Percentiles rank a stretch among this genome's conserved stretches.
Evolutionary conservation across 331 rosid species (phyloP).

Genomic region (Arachis monticola): DNA sequence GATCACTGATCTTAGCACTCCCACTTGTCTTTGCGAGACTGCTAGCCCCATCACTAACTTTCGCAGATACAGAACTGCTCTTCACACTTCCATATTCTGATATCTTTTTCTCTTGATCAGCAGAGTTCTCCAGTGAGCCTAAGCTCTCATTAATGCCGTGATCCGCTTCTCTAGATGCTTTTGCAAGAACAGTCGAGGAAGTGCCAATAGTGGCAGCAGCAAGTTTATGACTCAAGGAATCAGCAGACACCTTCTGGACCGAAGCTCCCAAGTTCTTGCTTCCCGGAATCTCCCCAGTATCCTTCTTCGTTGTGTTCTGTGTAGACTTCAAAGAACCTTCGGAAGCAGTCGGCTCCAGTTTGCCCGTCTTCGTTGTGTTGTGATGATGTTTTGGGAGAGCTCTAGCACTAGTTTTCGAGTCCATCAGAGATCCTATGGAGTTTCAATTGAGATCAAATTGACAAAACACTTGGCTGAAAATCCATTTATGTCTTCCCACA

Average conservation of each 20-base stretch:
- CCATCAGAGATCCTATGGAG: conserved; percentile 57
- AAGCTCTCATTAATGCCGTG: conserved; percentile 51
- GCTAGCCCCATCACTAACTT: conserved; percentile 82
- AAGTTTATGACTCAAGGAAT: conserved; percentile 60
- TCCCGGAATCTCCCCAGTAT: conserved; percentile 47
- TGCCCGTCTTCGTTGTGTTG: conserved; percentile 47
- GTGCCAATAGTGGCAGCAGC: conserved; percentile 41
- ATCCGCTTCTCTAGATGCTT: conserved; percentile 51
- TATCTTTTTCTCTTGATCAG: conserved; percentile 77
- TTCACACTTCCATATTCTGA: conserved; percentile 83
- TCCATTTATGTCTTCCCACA: conserved; percentile 39
- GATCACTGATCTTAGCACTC: conserved; percentile 87
- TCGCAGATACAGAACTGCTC: conserved; percentile 79
- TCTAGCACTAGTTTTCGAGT: conserved; percentile 64
- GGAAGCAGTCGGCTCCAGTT: conserved; percentile 43
- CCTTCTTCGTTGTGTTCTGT: conserved; percentile 49
- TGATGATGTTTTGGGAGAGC: conserved; percentile 53
- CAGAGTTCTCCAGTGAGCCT: conserved; percentile 61
- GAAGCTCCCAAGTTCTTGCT: conserved; percentile 49
- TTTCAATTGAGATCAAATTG: conserved; percentile 48
- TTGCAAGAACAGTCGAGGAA: conserved; percentile 54
- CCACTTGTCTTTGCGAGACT: conserved; percentile 87
- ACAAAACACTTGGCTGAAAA: conserved; percentile 41
- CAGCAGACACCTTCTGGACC: conserved; percentile 51
- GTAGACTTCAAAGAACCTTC: conserved; percentile 52